Evolutionary conservation across 2,329 filamentous ascomycete species (phyloP), one percentile per base, ranked within the genome.

Genomic region (Chalaropsis thielavioides): DNA sequence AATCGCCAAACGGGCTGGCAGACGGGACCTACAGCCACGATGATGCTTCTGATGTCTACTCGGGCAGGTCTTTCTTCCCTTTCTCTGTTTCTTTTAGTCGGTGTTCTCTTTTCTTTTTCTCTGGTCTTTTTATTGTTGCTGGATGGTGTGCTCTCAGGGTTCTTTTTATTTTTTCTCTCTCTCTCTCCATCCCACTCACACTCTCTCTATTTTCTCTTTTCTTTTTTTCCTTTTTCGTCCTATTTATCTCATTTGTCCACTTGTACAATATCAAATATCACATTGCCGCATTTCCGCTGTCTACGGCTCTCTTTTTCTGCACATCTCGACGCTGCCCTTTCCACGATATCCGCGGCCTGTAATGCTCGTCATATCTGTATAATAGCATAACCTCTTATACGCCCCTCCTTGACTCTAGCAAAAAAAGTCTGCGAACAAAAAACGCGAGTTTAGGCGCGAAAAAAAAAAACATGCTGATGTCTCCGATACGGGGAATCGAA

Each of bases 401-500:
- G n/a, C n/a, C n/a, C n/a, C n/a, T n/a, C n/a, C n/a, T n/a, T n/a
- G n/a, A n/a, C n/a, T n/a, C n/a, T 31, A 6, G 31, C 35, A 38
- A 38, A 38, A 38, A 10, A 38, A 5, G 35, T 8, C 8, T 10
- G 35, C 35, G 35, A 46, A 46, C 19, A 46, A 51, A 51, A 51
- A 51, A 27, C n/a, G n/a, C n/a, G n/a, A n/a, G n/a, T n/a, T n/a
- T n/a, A n/a, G n/a, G n/a, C n/a, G n/a, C n/a, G 10, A 49, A 49
- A 24, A 49, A 10, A 49, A 49, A 49, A 49, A 19, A 22, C 2
- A 49, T 8, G 19, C 6, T 15, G 46, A 6, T 51, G 46, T 51
- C 66, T 69, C 68, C 68, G 68, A 65, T 67, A 68, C 68, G 63
- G 68, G 68, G 68, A 69, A 69, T 69, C 67, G 68, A 69, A 69